Percentiles rank a stretch among this genome's conserved stretches.
Conservation (phyloP, 768 basidiomycete genomes). For the Tulasnella sp. region DNA sequence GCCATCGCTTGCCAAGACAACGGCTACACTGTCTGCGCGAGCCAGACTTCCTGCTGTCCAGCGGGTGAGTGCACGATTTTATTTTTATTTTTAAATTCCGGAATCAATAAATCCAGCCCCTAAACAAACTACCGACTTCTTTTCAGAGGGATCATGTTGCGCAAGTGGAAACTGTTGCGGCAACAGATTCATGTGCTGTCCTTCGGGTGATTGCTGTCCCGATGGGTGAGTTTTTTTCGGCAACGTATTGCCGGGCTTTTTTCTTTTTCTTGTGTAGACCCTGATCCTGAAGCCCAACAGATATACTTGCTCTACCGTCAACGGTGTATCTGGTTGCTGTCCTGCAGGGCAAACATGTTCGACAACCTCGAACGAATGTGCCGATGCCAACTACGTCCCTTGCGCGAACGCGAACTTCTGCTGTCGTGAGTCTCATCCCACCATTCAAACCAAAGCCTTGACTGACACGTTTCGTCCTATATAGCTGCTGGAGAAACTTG, state of each 20-base stretch:
- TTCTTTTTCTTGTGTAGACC: too few relatives aligned
- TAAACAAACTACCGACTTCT: neutral
- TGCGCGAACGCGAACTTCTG: conserved; percentile 4
- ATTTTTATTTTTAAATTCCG: too few relatives aligned
- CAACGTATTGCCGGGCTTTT: neutral
- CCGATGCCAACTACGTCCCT: neutral
- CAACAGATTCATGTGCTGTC: neutral
- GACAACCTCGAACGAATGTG: neutral
- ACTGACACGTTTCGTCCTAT: neutral
- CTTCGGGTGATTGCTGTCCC: neutral
- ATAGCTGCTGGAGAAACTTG: neutral
- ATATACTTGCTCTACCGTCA: conserved; percentile 1
- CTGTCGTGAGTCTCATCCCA: neutral
- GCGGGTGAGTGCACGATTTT: neutral
- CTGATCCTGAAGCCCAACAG: neutral
- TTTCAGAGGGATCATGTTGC: conserved; percentile 7
- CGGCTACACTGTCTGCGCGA: conserved; percentile 1
- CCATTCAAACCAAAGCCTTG: too few relatives aligned
- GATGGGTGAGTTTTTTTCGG: neutral
- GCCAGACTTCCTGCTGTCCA: neutral
- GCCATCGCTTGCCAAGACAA: neutral
- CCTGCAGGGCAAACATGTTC: neutral
- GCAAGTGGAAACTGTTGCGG: neutral
- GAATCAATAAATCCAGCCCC: neutral
- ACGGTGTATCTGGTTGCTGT: conserved; percentile 1